Conservation (phyloP, 805 yeast genomes). For the Kuraishia floccosa region DNA sequence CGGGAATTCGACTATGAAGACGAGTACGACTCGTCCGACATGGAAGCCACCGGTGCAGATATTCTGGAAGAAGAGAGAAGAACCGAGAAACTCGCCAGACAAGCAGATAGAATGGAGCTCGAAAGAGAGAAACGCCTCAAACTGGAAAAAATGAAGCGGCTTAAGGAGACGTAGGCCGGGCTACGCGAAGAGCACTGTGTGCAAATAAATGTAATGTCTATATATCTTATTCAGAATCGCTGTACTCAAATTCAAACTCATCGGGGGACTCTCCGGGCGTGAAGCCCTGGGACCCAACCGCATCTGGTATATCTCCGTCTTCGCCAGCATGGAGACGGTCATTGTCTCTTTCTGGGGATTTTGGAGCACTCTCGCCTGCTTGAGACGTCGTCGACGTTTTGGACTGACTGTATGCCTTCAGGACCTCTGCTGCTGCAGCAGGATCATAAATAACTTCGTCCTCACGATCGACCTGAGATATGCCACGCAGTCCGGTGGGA, state of each 20-base stretch:
- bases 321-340: no score
- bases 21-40: constrained; percentile 52
- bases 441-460: no score
- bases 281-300: no score
- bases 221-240: constrained; percentile 10
- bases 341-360: no score
- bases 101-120: constrained; percentile 70
- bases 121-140: constrained; percentile 40
- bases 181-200: not conserved
- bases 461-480: no score
- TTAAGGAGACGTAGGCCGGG: constrained; percentile 7
- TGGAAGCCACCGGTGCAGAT: constrained; percentile 94
- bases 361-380: no score
- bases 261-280: constrained; percentile 9
- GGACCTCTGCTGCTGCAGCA: no score
- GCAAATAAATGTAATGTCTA: constrained; percentile 1
- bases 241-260: constrained; percentile 35
- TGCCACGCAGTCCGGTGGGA: no score
- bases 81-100: constrained; percentile 55
- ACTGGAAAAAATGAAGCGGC: constrained; percentile 29
- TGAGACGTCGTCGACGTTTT: no score
- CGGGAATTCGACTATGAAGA: constrained; percentile 31
- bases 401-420: no score
- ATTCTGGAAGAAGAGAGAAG: constrained; percentile 71
- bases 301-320: no score